phyloP scores from a whole-genome alignment of 2,329 filamentous ascomycete genomes.

The Xylariomycetidae sp. region DNA sequence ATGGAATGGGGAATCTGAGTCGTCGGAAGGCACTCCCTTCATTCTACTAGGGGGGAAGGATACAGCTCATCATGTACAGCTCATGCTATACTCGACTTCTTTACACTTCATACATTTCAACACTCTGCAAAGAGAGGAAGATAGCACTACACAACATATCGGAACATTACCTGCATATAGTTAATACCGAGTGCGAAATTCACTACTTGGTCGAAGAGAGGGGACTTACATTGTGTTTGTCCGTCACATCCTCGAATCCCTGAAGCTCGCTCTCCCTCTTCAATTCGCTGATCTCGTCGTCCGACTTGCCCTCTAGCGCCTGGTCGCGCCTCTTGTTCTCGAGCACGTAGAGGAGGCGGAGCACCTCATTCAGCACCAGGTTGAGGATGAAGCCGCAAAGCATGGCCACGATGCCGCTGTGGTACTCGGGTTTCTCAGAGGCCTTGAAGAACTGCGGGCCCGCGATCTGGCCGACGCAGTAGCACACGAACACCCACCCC shows the following conservation, averaged over 20 bases:
- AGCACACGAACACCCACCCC: slow-evolving; percentile 26
- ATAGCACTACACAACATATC: no score
- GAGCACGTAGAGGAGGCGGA: slow-evolving; percentile 22
- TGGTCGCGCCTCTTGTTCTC: slow-evolving; percentile 27
- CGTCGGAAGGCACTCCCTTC: no score
- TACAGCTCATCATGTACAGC: no score
- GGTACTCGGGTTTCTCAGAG: slow-evolving; percentile 26
- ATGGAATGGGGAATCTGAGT: no score
- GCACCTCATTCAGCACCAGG: slow-evolving; percentile 22
- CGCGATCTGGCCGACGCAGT: slow-evolving; percentile 25
- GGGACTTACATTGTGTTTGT: slow-evolving; percentile 30
- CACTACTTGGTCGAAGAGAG: no score
- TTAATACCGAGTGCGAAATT: no score
- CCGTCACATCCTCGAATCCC: slow-evolving; percentile 35
- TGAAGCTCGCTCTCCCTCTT: slow-evolving; percentile 25
- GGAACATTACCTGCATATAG: no score
- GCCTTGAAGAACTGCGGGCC: slow-evolving; percentile 29
- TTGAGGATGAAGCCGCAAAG: slow-evolving; percentile 25
- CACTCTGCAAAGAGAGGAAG: no score
- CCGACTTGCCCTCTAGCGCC: slow-evolving; percentile 20
- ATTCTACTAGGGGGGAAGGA: no score
- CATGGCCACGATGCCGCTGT: slow-evolving; percentile 30
- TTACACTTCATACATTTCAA: no score
- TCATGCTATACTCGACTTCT: no score
- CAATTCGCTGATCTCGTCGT: slow-evolving; percentile 26